These are phyloP conservation scores for Suillus tomentosus DNA, from an alignment of 768 basidiomycete genomes.

Conservation along the genomic window DNA sequence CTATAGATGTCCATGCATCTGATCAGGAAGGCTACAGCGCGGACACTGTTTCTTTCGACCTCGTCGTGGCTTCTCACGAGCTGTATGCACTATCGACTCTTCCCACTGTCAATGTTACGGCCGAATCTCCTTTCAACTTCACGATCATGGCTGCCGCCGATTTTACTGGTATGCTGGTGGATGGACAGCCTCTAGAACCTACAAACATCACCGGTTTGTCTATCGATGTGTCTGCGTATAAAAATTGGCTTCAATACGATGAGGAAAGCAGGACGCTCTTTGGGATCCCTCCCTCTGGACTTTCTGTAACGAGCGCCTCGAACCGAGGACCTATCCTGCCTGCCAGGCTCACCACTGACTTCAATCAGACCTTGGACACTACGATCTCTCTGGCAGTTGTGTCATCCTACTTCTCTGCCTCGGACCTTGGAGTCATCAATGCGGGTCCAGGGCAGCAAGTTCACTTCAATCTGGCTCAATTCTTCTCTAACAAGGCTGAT, in stretches of 20 bases:
- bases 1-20: constrained; percentile 65
- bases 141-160: constrained; percentile 55
- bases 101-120: constrained; percentile 73
- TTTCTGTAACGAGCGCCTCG: constrained; percentile 27
- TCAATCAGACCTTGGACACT: constrained; percentile 68
- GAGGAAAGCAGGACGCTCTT: constrained; percentile 53
- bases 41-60: constrained; percentile 55
- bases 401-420: constrained; percentile 69
- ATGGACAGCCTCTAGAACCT: constrained; percentile 58
- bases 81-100: constrained; percentile 52
- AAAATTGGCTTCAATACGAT: constrained; percentile 66
- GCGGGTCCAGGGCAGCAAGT: constrained; percentile 53
- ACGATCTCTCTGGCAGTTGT: constrained; percentile 67
- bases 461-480: constrained; percentile 53
- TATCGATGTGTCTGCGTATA: constrained; percentile 60
- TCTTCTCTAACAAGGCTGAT: constrained; percentile 50
- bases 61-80: constrained; percentile 71
- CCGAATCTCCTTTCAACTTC: constrained; percentile 52
- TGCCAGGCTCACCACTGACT: constrained; percentile 59
- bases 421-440: constrained; percentile 57
- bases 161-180: constrained; percentile 63
- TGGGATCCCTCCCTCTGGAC: constrained; percentile 59
- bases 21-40: constrained; percentile 76
- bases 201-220: constrained; percentile 56
- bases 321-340: constrained; percentile 48